Conservation (phyloP, 2,329 filamentous ascomycete species). For the Colletotrichum lentis region DNA sequence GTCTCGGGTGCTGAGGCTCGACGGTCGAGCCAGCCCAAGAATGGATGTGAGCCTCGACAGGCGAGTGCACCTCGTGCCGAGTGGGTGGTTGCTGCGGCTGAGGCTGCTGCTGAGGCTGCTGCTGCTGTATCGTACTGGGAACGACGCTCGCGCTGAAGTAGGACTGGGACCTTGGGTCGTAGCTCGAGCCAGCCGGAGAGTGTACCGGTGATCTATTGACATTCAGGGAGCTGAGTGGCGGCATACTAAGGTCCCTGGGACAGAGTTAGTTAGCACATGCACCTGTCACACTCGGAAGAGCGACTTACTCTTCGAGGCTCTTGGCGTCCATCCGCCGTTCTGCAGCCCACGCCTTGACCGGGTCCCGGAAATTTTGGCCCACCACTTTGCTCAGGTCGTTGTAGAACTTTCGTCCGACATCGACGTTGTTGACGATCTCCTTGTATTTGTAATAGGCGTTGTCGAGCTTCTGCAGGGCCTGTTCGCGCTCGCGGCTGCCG, state of each 20-base stretch:
- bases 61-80: constrained; percentile 43
- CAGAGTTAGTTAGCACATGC: constrained; percentile 30
- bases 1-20: constrained; percentile 64
- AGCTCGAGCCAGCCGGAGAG: constrained; percentile 36
- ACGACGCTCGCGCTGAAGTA: constrained; percentile 37
- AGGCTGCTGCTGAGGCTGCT: constrained; percentile 4
- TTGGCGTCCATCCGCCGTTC: constrained; percentile 82
- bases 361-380: constrained; percentile 77
- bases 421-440: constrained; percentile 90
- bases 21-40: constrained; percentile 64
- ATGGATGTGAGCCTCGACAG: constrained; percentile 62
- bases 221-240: constrained; percentile 57
- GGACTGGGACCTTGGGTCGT: constrained; percentile 37
- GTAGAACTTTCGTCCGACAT: constrained; percentile 94
- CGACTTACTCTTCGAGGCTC: constrained; percentile 74
- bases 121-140: constrained; percentile 25
- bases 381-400: constrained; percentile 93
- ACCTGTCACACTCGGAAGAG: constrained; percentile 30
- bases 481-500: constrained; percentile 77
- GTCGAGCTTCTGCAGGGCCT: constrained; percentile 86
- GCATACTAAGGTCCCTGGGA: constrained; percentile 61
- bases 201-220: constrained; percentile 46
- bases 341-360: constrained; percentile 79
- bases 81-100: constrained; percentile 37
- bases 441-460: constrained; percentile 96